Conservation (phyloP, 768 basidiomycete species). For the Mycena crocata region DNA sequence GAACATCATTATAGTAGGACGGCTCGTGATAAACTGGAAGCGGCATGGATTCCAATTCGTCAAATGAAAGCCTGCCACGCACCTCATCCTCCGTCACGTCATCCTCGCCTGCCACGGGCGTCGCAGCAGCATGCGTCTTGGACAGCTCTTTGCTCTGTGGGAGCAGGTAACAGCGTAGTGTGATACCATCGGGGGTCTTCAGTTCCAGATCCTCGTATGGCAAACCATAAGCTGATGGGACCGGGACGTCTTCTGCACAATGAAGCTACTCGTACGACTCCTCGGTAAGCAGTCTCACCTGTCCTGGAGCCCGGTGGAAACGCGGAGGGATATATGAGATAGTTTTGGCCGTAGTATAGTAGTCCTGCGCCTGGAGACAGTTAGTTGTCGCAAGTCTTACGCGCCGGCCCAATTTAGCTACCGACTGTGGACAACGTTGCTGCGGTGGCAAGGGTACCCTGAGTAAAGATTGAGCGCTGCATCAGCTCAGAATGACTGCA, state of each 20-base stretch:
- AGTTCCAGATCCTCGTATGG: slow-evolving; percentile 82
- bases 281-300: slow-evolving; percentile 53
- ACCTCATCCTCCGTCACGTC: slow-evolving; percentile 71
- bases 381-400: slow-evolving; percentile 7
- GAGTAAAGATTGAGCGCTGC: slow-evolving; percentile 8
- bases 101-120: slow-evolving; percentile 48
- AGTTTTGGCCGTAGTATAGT: slow-evolving; percentile 88
- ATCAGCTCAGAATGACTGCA: neutral
- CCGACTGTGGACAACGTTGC: slow-evolving; percentile 69
- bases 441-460: slow-evolving; percentile 68
- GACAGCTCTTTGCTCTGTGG: slow-evolving; percentile 66
- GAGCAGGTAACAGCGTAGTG: slow-evolving; percentile 83
- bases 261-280: slow-evolving; percentile 22
- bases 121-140: slow-evolving; percentile 45
- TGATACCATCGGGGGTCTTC: slow-evolving; percentile 76
- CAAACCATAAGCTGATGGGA: slow-evolving; percentile 76
- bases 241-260: slow-evolving; percentile 68
- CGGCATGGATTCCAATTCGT: neutral
- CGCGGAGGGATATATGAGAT: slow-evolving; percentile 90
- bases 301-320: slow-evolving; percentile 83
- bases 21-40: slow-evolving; percentile 54
- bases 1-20: slow-evolving; percentile 93
- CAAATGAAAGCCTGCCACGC: slow-evolving; percentile 26
- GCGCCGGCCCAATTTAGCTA: slow-evolving; percentile 40
- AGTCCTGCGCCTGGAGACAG: slow-evolving; percentile 69